Evolutionary conservation across 1,284 basidiomycete species (phyloP), one percentile per base, ranked within the genome.

Genomic region (Cryptococcus amylolentus): DNA sequence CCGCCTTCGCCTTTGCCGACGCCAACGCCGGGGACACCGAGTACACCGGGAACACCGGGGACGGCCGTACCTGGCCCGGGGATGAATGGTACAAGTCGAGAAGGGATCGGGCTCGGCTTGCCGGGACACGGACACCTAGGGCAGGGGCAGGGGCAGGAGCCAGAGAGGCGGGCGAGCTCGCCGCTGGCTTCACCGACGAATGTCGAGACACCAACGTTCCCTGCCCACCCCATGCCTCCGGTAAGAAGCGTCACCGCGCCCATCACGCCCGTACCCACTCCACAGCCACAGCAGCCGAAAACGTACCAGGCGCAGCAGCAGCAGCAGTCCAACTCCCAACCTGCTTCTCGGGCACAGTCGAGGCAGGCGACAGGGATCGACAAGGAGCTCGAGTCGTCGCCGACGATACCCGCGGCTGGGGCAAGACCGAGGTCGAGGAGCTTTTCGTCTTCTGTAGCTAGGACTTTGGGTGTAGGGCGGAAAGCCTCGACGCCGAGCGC

Each of bases 371-470:
- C 20, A 18, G 13, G 31, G 31, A 35, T 35, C 10, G 31, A 35
- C 10, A 10, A 35, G 10, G 31, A 35, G 31, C 31, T n/a, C 13
- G 14, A 28, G 28, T 48, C 47, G 28, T 48, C 47, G 27, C 27
- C 47, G 5, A 48, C 8, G 37, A 8, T 12, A 6, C 49, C 20
- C 5, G 23, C 20, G 13, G 13, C 50, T 27, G 23, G 12, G 6
- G 5, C 50, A 16, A 44, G 73, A 41, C 67, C 72, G 8, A 54
- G 74, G 31, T 72, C 73, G 10, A 45, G 71, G 23, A 72, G 67
- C 7, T 75, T 76, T 58, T 71, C 70, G 0, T 68, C 69, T 4
- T 60, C 69, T 1, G 57, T 75, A 23, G 60, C 66, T 14, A 70
- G 67, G 44, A 60, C 64, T 13, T 20, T 62, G 7, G 57, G 57